Conservation (phyloP, 345 rosid genomes). For the Capsella bursapastoris region DNA sequence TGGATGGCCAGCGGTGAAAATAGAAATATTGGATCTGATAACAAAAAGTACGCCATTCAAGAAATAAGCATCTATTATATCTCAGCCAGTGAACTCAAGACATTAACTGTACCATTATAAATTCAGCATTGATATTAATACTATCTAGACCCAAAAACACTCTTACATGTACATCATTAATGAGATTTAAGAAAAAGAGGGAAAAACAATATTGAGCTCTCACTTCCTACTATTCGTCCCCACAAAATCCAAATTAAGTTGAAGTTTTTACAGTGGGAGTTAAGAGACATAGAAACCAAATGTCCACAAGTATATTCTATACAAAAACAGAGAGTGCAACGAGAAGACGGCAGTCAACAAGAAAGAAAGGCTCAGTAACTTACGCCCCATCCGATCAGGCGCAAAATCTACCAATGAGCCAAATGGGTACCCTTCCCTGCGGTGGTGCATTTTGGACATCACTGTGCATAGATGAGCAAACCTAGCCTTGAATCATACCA, state of each 20-base stretch:
- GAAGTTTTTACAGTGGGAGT: background rate
- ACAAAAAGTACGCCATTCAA: slow-evolving; percentile 30
- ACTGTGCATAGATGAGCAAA: slow-evolving; percentile 96
- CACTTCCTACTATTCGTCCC: background rate
- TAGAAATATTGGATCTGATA: slow-evolving; percentile 89
- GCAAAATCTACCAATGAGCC: slow-evolving; percentile 97
- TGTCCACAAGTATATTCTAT: slow-evolving; percentile 11
- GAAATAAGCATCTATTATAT: slow-evolving; percentile 19
- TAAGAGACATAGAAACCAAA: slow-evolving; percentile 12
- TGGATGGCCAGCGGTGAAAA: slow-evolving; percentile 97
- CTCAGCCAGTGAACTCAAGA: slow-evolving; percentile 13
- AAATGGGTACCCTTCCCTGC: slow-evolving; percentile 97
- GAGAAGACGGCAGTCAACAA: slow-evolving; percentile 17
- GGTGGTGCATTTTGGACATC: slow-evolving; percentile 97
- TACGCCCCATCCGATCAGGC: slow-evolving; percentile 92
- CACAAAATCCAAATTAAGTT: slow-evolving; percentile 16
- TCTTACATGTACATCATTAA: background rate
- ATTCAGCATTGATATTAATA: slow-evolving; percentile 17
- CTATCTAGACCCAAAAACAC: background rate
- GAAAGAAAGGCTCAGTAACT: slow-evolving; percentile 44
- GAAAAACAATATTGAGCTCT: background rate
- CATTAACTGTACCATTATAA: slow-evolving; percentile 8
- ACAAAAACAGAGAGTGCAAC: background rate
- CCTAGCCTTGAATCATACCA: slow-evolving; percentile 68
- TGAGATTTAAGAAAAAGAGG: background rate